phyloP scores from a whole-genome alignment of 495 filamentous ascomycete genomes.

The Glarea lozoyensis region DNA sequence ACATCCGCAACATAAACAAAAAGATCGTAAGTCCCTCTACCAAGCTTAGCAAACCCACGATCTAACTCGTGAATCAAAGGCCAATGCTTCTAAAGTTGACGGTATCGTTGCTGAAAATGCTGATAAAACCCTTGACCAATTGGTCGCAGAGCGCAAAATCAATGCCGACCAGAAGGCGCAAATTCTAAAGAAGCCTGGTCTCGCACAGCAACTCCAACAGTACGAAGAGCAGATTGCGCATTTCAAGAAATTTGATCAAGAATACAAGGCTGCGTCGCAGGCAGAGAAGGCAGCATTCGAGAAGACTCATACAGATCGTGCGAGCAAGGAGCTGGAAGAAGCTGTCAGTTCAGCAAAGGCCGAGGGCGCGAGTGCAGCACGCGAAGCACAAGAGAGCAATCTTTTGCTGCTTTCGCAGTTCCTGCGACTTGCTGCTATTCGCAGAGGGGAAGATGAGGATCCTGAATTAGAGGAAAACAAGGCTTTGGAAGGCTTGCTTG shows the following conservation, averaged over 20 bases:
- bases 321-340: slow-evolving; percentile 59
- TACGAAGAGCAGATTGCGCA: slow-evolving; percentile 75
- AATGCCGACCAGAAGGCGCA: slow-evolving; percentile 89
- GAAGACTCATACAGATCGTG: slow-evolving; percentile 58
- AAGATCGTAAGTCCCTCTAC: slow-evolving; percentile 59
- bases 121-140: slow-evolving; percentile 69
- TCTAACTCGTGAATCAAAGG: slow-evolving; percentile 34
- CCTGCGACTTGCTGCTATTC: slow-evolving; percentile 66
- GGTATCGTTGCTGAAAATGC: slow-evolving; percentile 67
- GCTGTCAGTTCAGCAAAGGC: slow-evolving; percentile 49
- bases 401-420: slow-evolving; percentile 69
- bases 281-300: slow-evolving; percentile 66
- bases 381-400: slow-evolving; percentile 41
- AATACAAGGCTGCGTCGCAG: slow-evolving; percentile 59
- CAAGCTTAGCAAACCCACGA: neutral
- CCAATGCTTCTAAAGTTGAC: slow-evolving; percentile 70
- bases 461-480: slow-evolving; percentile 59
- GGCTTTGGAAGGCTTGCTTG: slow-evolving; percentile 84
- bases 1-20: slow-evolving; percentile 77
- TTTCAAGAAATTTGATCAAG: slow-evolving; percentile 73
- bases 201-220: slow-evolving; percentile 65
- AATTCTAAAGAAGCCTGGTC: slow-evolving; percentile 77
- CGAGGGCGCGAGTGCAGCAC: slow-evolving; percentile 46
- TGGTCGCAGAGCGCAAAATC: slow-evolving; percentile 74
- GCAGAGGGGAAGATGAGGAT: slow-evolving; percentile 55